Conservation (phyloP, 2,329 filamentous ascomycete species). For the Tolypocladium album region DNA sequence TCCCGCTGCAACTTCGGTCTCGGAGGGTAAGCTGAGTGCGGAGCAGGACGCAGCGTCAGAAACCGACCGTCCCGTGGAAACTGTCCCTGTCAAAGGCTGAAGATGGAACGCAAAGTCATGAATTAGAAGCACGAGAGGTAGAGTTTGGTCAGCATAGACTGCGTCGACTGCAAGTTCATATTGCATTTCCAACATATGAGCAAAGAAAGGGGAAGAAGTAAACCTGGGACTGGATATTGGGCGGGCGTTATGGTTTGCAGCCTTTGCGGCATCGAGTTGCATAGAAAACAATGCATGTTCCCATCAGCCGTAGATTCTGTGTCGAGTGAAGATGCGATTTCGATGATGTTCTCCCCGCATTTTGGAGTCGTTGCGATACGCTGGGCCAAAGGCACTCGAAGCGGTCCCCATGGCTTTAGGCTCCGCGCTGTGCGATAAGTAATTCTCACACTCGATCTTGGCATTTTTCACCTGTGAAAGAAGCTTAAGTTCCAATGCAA, state of each 20-base stretch:
- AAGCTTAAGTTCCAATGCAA: too few species aligned
- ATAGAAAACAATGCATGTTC: neutral
- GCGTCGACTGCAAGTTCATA: neutral
- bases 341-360: neutral
- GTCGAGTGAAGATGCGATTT: neutral
- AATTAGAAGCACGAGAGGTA: neutral
- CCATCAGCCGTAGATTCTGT: neutral
- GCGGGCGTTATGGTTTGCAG: neutral
- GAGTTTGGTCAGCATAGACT: neutral
- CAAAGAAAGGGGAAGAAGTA: neutral
- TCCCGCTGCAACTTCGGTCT: slow-evolving; percentile 3
- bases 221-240: neutral
- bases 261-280: neutral
- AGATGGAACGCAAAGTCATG: neutral
- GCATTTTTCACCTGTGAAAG: neutral
- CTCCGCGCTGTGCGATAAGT: neutral
- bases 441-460: neutral
- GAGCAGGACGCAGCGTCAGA: slow-evolving; percentile 9
- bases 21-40: slow-evolving; percentile 7
- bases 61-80: slow-evolving; percentile 1
- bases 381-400: neutral
- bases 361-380: too few species aligned
- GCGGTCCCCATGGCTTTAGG: neutral
- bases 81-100: slow-evolving; percentile 2
- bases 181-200: neutral